Percentiles rank a stretch among this genome's conserved stretches.
Evolutionary conservation across 768 basidiomycete species (phyloP).

Genomic region (Nevesoporus exiguus): DNA sequence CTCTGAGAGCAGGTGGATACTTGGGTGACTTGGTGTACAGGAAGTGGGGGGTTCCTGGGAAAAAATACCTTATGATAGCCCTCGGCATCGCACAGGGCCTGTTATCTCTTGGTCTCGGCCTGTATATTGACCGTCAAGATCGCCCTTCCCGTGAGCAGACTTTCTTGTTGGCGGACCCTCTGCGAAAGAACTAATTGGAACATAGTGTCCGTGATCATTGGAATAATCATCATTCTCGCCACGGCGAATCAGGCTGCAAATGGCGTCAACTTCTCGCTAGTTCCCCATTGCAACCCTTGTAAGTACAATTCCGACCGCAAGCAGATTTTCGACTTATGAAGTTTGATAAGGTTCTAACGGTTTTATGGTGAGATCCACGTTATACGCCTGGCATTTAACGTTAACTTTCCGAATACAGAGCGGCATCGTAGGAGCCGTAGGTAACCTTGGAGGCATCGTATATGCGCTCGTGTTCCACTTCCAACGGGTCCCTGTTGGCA

Average conservation of each 20-base stretch:
- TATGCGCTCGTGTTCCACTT: not conserved
- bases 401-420: not conserved
- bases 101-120: conserved; percentile 26
- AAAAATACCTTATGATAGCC: conserved; percentile 2
- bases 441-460: not conserved
- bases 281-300: conserved; percentile 4
- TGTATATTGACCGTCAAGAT: conserved; percentile 35
- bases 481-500: not conserved
- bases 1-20: conserved; percentile 1
- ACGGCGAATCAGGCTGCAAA: not conserved
- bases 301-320: not conserved
- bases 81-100: not conserved
- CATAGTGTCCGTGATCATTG: not conserved
- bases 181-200: not conserved
- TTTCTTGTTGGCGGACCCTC: too few relatives aligned
- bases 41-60: not conserved
- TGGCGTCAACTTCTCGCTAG: not conserved
- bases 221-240: not conserved
- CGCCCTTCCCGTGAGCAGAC: conserved; percentile 20
- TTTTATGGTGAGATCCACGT: conserved; percentile 27
- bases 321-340: not conserved
- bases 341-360: not conserved
- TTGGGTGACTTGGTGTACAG: not conserved
- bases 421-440: not conserved
- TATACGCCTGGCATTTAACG: not conserved